Evolutionary conservation across 2,329 filamentous ascomycete genomes (phyloP), one percentile per base, ranked within the genome.

Genomic region (Aspergillus sp.): DNA sequence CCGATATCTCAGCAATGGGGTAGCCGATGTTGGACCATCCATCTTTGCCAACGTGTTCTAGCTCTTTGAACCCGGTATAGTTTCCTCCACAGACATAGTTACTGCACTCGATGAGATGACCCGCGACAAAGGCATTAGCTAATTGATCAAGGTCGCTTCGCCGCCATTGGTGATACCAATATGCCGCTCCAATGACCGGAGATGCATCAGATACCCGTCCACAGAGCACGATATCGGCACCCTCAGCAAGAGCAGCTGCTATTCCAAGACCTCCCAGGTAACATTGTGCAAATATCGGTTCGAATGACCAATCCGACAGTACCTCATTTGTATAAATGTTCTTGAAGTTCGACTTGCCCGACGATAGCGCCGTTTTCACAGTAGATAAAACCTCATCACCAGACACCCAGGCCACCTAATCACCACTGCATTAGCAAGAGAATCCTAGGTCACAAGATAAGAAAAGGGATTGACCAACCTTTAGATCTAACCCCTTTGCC

Each of bases 21-120:
- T 73, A 80, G 35, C 77, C 78, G 17, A 77, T 77, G 52, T 82
- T 75, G 7, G 73, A 61, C 77, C 78, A 81, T 23, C 75, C 66
- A 21, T 68, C 66, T 3, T 46, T 48, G 19, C 59, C 63, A 37
- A 58, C 53, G 15, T 60, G 54, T 55, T 70, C 76, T 47, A 64
- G 70, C 33, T 46, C 60, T 40, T 68, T 78, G 70, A 79, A 79
- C 2, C 77, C 77, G 3, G 74, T 72, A 55, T 75, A 79, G 60
- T 79, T 78, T 2, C 76, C 77, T 3, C 76, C 77, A 14, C 70
- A 75, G 33, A 78, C 75, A 57, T 79, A 79, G 46, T 67, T 76
- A 51, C 74, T 72, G 64, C 74, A 77, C 60, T 77, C 74, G 47
- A 74, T 75, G 6, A 76, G 61, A 58, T 76, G 74, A 9, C 73